These are phyloP conservation scores for Melastoma candidum DNA, from an alignment of 441 rosid species.

Conservation along the genomic window DNA sequence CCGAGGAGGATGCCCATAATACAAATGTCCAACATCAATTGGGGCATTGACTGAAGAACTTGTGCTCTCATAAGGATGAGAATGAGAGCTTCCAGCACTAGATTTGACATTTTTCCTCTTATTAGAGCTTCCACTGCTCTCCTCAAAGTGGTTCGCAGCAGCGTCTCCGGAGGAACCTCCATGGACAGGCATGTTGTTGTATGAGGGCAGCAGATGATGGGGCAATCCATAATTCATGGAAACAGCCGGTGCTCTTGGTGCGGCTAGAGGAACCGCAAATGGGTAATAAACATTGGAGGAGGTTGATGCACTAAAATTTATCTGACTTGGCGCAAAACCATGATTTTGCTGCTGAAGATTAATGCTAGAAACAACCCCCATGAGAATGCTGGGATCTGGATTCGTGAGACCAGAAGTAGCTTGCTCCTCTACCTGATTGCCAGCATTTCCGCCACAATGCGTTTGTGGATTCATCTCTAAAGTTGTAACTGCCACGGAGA, in stretches of 20 bases:
- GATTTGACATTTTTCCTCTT: conserved; percentile 66
- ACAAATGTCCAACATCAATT: conserved; percentile 32
- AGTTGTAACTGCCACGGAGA: conserved; percentile 14
- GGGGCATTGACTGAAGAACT: conserved; percentile 28
- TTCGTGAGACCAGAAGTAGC: conserved; percentile 29
- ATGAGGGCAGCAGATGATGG: conserved; percentile 32
- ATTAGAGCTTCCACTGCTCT: conserved; percentile 40
- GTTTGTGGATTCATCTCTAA: conserved; percentile 47
- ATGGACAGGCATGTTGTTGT: conserved; percentile 33
- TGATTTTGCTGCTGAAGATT: conserved; percentile 2
- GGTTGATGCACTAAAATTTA: conserved; percentile 31
- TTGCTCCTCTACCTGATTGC: conserved; percentile 47
- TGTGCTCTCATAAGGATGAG: conserved; percentile 39
- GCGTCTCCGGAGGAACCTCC: conserved; percentile 49
- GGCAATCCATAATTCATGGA: conserved; percentile 35
- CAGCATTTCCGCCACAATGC: conserved; percentile 31
- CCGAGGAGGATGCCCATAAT: conserved; percentile 27
- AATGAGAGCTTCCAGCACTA: conserved; percentile 38
- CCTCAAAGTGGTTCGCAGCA: conserved; percentile 43
- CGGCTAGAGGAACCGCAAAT: conserved; percentile 27
- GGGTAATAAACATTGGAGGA: conserved; percentile 41
- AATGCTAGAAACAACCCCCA: conserved; percentile 35
- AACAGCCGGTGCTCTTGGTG: conserved; percentile 16
- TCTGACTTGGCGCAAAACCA: too few relatives aligned
- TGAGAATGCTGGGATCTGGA: conserved; percentile 41